Conservation (phyloP, 2,329 filamentous ascomycete genomes). For the Penicillium expansum region DNA sequence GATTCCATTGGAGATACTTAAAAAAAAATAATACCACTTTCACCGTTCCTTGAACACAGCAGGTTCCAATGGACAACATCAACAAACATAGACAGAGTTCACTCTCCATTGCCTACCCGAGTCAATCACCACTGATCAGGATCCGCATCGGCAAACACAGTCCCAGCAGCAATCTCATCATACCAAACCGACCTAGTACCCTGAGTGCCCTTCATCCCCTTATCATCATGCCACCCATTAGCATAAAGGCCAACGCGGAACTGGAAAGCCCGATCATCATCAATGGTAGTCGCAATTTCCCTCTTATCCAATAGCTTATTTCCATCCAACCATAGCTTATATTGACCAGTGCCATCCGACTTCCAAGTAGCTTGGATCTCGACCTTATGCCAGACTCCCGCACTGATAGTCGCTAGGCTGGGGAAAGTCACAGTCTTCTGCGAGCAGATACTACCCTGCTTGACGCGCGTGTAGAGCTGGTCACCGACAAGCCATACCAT, state of each 20-base stretch:
- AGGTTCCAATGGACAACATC: background rate
- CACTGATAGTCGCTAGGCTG: slow-evolving; percentile 40
- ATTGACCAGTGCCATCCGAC: slow-evolving; percentile 45
- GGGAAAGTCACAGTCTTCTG: slow-evolving; percentile 36
- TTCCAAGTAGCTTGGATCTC: slow-evolving; percentile 49
- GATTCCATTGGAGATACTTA: background rate
- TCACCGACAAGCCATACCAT: slow-evolving; percentile 51
- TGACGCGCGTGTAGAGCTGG: slow-evolving; percentile 47
- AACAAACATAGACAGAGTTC: background rate
- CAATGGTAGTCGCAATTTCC: slow-evolving; percentile 47
- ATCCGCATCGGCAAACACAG: slow-evolving; percentile 42
- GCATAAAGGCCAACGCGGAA: slow-evolving; percentile 52
- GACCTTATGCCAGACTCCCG: slow-evolving; percentile 50
- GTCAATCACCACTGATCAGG: slow-evolving; percentile 17
- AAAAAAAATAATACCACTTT: background rate
- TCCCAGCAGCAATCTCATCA: slow-evolving; percentile 50
- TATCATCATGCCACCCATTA: slow-evolving; percentile 51
- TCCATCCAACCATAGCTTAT: slow-evolving; percentile 51
- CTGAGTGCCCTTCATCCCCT: slow-evolving; percentile 41
- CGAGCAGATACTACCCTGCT: slow-evolving; percentile 40
- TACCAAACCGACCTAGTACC: slow-evolving; percentile 50
- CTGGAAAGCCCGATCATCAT: slow-evolving; percentile 46
- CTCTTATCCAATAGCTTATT: slow-evolving; percentile 44
- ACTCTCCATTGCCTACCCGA: background rate
- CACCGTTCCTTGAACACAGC: background rate